Evolutionary conservation across 345 rosid species (phyloP), one percentile per base, ranked within the genome.

Genomic region (Raphanus sativus): DNA sequence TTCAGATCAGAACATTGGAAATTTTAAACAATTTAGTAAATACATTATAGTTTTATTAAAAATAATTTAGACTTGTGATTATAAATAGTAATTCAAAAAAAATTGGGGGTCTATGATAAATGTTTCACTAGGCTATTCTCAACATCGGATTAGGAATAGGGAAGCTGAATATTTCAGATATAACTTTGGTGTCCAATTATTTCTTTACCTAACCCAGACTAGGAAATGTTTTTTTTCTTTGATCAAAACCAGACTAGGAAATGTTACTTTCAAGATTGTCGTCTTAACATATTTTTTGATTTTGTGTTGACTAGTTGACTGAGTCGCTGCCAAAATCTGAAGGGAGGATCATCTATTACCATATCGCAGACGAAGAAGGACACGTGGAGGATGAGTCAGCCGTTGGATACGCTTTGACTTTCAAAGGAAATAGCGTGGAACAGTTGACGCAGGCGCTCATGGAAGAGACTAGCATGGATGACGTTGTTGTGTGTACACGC

Each of bases 401-500:
- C 59, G 59, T 52, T 52, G 59, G 11, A 52, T 52, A 52, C 10
- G 25, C 59, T 52, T 52, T 52, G 25, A 15, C 59, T 16, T 52
- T 52, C 4, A 52, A 52, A 52, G 59, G 59, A 52, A 52, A 52
- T 8, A 52, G 59, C 59, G 59, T 92, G 38, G 88, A 85, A n/a
- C 93, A 90, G 73, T 80, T 95, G 88, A 91, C 91, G 68, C 91
- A 71, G 40, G 89, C 80, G 69, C 73, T 95, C 65, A 84, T 58
- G 72, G 93, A 89, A 84, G 94, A 89, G 77, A 89, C 90, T 1
- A 91, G 93, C 3, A 79, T 91, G 45, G 82, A 86, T 48, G 87
- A 83, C 64, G 75, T 85, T 56, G 76, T 92, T 17, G 96, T 95
- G 78, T 95, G 99, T 75, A 84, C 90, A 71, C 91, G 92, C 0